Evolutionary conservation across 306 rosid genomes (phyloP).

Genomic region (Vigna mungo): DNA sequence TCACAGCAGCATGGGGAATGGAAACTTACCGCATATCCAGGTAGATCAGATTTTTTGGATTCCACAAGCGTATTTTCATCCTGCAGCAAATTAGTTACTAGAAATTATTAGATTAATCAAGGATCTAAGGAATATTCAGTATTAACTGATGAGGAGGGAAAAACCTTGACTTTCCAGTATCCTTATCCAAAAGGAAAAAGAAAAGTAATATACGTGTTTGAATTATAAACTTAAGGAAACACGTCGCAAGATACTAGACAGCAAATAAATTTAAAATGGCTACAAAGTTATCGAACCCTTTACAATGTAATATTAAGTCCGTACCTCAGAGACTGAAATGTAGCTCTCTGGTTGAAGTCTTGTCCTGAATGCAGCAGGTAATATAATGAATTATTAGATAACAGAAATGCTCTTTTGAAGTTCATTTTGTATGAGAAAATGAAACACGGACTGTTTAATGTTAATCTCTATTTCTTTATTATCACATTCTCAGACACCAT

Average conservation of each 20-base stretch:
- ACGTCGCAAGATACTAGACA: neutral
- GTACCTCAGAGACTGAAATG: conserved; percentile 54
- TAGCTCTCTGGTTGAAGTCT: conserved; percentile 46
- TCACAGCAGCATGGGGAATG: neutral
- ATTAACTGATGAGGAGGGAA: neutral
- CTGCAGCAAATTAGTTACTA: conserved; percentile 45
- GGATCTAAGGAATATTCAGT: neutral
- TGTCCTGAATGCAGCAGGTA: conserved; percentile 47
- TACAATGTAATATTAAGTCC: conserved; percentile 14
- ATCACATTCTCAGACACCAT: neutral
- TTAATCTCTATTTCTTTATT: neutral
- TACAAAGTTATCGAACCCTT: neutral
- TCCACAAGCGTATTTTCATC: conserved; percentile 48
- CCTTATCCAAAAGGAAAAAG: conserved; percentile 11
- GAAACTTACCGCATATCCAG: conserved; percentile 65
- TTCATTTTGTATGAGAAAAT: conserved; percentile 22
- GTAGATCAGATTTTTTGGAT: conserved; percentile 64
- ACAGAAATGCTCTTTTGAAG: conserved; percentile 19
- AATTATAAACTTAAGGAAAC: conserved; percentile 9
- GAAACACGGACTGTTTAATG: neutral
- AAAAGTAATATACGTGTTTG: neutral
- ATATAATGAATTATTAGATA: conserved; percentile 35
- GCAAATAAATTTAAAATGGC: conserved; percentile 4
- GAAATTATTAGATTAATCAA: conserved; percentile 14
- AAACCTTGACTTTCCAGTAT: neutral